Evolutionary conservation across 1,284 basidiomycete genomes (phyloP), one percentile per base, ranked within the genome.

Genomic region (Hypsizygus ulmarius): DNA sequence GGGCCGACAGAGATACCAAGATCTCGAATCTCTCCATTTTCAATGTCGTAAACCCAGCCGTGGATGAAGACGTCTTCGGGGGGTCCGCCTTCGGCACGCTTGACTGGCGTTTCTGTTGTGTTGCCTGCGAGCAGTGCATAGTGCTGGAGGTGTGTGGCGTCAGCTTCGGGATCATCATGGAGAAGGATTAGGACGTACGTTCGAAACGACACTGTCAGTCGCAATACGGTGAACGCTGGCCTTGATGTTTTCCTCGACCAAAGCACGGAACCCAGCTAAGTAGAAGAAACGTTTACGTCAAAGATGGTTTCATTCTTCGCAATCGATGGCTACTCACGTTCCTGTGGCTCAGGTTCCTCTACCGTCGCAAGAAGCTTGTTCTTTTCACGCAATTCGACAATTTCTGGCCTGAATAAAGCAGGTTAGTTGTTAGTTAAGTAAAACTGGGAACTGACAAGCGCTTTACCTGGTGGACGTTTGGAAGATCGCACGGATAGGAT

Each of bases 41-140:
- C 70, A 43, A 80, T 66, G 52, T 77, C 69, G 59, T 79, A 77
- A 16, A 79, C 71, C 75, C 74, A 75, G 1, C 77, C 75, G 54
- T 79, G 73, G 33, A 81, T 70, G 59, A 65, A 70, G 38, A 79
- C 64, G 25, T 72, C 57, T 14, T 30, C 32, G n/a, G 40, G 30
- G 1, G 14, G 18, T 16, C 16, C 37, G n/a, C 11, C 34, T 16
- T 32, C 49, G 10, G 38, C 30, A 37, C 50, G 19, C 36, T 49
- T 34, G 39, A 41, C 19, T 30, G 28, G 12, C 3, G 21, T 39
- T 18, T 35, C 9, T 5, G 40, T 27, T n/a, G 16, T 16, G 19
- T 36, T 11, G 15, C 10, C 37, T 11, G 43, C 25, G 11, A 50
- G 49, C 3, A 25, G 21, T 5, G 45, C 42, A 14, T 43, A 44